Base-by-base conservation (phyloP, 2,329 filamentous ascomycete species). In the Cordyceps javanica region DNA sequence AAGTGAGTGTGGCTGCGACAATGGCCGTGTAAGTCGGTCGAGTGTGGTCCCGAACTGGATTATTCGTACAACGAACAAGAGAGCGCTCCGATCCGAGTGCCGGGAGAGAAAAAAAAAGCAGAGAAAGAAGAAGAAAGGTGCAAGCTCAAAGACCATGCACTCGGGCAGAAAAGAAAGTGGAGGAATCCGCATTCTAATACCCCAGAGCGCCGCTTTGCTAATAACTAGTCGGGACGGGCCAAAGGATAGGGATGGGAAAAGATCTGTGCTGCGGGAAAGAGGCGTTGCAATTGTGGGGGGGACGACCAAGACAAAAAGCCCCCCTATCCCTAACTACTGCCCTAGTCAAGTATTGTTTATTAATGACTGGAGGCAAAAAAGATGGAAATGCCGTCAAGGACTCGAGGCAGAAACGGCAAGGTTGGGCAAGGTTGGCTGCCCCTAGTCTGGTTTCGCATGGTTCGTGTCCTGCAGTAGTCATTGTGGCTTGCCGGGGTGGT, bases 381-480 rank as follows among this genome's bases (percentile, higher is more conserved):
- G n/a, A 9, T 8, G 11, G 34, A 30, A n/a, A 16, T 23, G 23
- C 14, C 46, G 26, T 25, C n/a, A n/a, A n/a, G n/a, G n/a, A n/a
- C n/a, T n/a, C 21, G 3, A 9, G 30, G 19, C 30, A 50, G 21
- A 26, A n/a, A 5, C 30, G 25, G n/a, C n/a, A n/a, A n/a, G n/a
- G n/a, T n/a, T 41, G 5, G 30, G 32, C 48, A 38, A 39, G 32
- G 8, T 23, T 4, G 48, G 32, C 32, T 11, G 32, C 48, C 48
- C 48, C 48, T 51, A 16, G 48, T 39, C 32, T 51, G 48, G 48
- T 51, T 51, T 51, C 48, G 32, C 46, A 50, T 45, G 45, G 48
- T 51, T 51, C 34, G 32, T 39, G 48, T 32, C 45, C 45, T 39
- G 32, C 48, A 51, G 48, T 38, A 51, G 48, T 23, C n/a, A n/a